phyloP scores from a whole-genome alignment of 2,329 filamentous ascomycete species.

The Colletotrichum tropicale region DNA sequence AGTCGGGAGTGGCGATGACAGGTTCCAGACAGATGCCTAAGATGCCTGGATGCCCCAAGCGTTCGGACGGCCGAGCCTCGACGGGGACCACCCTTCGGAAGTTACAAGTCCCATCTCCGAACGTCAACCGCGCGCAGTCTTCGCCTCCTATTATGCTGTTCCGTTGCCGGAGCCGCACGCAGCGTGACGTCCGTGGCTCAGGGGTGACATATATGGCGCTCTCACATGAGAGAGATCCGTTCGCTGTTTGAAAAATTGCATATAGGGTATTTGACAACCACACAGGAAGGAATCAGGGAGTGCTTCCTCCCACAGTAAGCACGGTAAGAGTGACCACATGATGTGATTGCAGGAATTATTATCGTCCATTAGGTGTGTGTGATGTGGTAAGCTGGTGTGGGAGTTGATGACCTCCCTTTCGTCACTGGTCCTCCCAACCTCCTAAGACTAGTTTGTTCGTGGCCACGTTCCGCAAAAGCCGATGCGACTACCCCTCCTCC shows the following conservation, averaged over 20 bases:
- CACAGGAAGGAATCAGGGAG: not conserved
- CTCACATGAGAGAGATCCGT: not conserved
- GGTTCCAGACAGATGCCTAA: not conserved
- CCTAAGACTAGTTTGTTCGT: not conserved
- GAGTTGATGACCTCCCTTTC: not conserved
- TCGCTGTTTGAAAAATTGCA: not conserved
- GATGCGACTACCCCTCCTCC: not conserved
- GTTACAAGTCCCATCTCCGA: not conserved
- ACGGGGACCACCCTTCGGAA: not conserved
- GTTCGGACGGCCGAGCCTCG: constrained; percentile 12
- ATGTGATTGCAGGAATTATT: not conserved
- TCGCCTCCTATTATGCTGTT: not conserved
- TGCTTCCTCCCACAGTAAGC: not conserved
- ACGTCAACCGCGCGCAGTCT: not conserved
- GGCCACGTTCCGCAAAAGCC: not conserved
- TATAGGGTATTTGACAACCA: not conserved
- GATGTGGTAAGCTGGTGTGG: not conserved
- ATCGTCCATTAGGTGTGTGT: not conserved
- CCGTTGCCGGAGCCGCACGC: not conserved
- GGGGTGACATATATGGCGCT: not conserved
- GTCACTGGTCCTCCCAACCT: not conserved
- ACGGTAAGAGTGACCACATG: not conserved
- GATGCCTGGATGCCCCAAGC: not conserved
- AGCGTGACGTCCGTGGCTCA: not conserved
- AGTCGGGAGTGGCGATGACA: not conserved